Base-by-base conservation (phyloP, 345 rosid species). In the Ceriops zippeliana region DNA sequence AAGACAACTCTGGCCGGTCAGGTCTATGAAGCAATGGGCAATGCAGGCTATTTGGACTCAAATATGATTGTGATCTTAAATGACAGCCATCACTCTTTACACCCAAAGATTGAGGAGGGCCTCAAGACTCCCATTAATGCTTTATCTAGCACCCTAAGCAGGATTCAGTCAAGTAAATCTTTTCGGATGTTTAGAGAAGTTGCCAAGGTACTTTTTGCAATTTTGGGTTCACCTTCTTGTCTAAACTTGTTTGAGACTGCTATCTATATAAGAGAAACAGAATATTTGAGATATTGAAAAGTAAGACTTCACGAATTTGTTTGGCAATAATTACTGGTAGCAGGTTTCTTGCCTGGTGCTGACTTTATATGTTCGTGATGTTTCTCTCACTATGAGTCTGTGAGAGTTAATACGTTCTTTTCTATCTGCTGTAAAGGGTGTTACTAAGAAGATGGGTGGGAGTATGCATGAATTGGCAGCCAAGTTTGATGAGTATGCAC, bases 401-500 rank as follows among this genome's bases (percentile, higher is more conserved):
- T 57, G 6, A 5, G 49, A 35, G n/a, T 47, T n/a, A 72, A 6
- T 2, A 17, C 9, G 19, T 66, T 38, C 42, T 38, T 32, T 66
- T 5, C 5, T 46, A 47, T 47, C 47, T 58, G 38, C 70, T 79
- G 46, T 67, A 63, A 87, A 76, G 97, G 98, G 83, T 49, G 79
- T 90, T 75, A 93, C 97, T 52, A 93, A 93, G 81, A 87, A 75
- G 73, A 87, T 93, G 6, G 96, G 96, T 70, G 77, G 47, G 75
- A 93, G 93, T 16, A 89, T 90, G 93, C 86, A 93, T 72, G 97
- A 89, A 73, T 83, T 87, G 84, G 97, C 97, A 38, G 98, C 98
- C 74, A 90, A 93, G 84, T 87, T 93, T 56, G 98, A 93, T 76
- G 97, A 93, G 84, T 93, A 87, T 81, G 93, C 97, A 27, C 96